phyloP scores from a whole-genome alignment of 176 grass and related monocot genomes.

The Pharus latifolius region DNA sequence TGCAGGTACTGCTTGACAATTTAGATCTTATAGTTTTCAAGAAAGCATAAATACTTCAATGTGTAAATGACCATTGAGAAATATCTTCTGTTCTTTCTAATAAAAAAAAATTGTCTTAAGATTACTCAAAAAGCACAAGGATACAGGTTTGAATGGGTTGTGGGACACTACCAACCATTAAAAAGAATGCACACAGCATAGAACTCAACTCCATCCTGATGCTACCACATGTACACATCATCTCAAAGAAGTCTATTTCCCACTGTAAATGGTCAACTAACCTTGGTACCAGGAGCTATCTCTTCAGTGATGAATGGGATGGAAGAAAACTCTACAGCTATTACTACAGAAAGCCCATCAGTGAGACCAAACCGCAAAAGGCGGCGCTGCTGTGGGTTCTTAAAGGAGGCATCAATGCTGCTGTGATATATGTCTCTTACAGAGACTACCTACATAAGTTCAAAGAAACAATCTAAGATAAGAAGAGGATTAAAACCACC shows the following conservation, averaged over 20 bases:
- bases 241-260: not conserved
- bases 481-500: not conserved
- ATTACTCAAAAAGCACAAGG: not conserved
- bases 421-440: slow-evolving; percentile 71
- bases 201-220: not conserved
- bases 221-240: not conserved
- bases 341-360: slow-evolving; percentile 62
- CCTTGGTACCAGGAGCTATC: slow-evolving; percentile 78
- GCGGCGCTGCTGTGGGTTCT: slow-evolving; percentile 34
- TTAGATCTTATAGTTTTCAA: not conserved
- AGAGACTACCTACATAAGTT: slow-evolving; percentile 53
- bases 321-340: slow-evolving; percentile 62
- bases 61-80: not conserved
- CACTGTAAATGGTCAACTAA: slow-evolving; percentile 8
- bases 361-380: slow-evolving; percentile 61
- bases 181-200: not conserved
- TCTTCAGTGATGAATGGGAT: slow-evolving; percentile 63
- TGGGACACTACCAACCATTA: not conserved
- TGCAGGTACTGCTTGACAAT: not conserved
- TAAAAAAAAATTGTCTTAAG: not conserved
- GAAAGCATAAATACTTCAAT: not conserved
- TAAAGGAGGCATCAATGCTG: slow-evolving; percentile 60
- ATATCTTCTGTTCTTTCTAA: not conserved
- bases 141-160: not conserved
- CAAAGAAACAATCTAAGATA: not conserved